These are phyloP conservation scores for Ophiostoma australiae DNA, from an alignment of 2,329 filamentous ascomycete species.

Conservation along the genomic window DNA sequence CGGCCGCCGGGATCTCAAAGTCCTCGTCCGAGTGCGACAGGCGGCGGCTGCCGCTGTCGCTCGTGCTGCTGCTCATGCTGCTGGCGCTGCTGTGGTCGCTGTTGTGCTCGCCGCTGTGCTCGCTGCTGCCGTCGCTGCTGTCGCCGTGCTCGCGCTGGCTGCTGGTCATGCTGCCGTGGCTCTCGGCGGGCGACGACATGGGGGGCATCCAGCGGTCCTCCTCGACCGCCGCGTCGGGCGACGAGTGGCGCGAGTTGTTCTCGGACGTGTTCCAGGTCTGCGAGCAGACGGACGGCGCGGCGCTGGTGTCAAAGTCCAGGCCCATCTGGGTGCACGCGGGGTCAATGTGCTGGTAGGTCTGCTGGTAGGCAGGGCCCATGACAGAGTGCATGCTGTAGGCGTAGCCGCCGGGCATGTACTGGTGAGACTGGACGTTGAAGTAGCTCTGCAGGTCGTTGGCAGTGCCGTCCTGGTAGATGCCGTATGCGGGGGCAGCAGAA, in stretches of 20 bases:
- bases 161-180: constrained; percentile 36
- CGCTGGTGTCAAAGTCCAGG: constrained; percentile 48
- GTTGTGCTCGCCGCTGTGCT: not conserved
- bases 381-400: not conserved
- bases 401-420: constrained; percentile 43
- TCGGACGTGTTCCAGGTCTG: constrained; percentile 48
- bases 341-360: constrained; percentile 46
- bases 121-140: not conserved
- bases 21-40: constrained; percentile 32
- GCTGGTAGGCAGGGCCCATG: not conserved
- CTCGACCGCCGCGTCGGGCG: constrained; percentile 44
- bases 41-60: not conserved
- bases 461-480: constrained; percentile 30
- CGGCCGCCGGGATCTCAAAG: constrained; percentile 38
- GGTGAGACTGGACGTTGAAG: constrained; percentile 25
- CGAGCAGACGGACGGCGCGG: constrained; percentile 46
- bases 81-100: not conserved
- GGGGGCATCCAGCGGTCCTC: constrained; percentile 44
- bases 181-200: constrained; percentile 42
- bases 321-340: constrained; percentile 46
- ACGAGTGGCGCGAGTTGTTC: constrained; percentile 46
- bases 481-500: not conserved
- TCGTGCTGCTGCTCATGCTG: not conserved
- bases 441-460: constrained; percentile 23
- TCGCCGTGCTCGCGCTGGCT: not conserved